Evolutionary conservation across 1,284 basidiomycete species (phyloP).

Genomic region (Violaceomyces palustris): DNA sequence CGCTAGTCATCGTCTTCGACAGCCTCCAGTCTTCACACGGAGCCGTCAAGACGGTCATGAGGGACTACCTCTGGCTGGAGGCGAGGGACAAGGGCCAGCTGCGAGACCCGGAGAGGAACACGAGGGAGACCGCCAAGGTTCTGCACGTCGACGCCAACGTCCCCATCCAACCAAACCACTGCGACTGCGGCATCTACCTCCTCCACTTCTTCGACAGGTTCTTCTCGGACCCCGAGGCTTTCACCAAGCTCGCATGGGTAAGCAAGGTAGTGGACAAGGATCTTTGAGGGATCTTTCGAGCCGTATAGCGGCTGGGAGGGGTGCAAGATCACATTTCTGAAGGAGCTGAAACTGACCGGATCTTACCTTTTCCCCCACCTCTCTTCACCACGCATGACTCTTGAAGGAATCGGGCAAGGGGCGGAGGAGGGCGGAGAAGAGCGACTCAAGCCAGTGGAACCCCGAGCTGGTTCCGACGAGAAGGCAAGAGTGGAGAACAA

Average conservation of each 20-base stretch:
- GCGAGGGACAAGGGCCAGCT: constrained; percentile 69
- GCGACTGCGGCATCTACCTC: constrained; percentile 67
- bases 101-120: constrained; percentile 1
- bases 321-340: no score
- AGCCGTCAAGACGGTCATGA: constrained; percentile 63
- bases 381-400: no score
- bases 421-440: not conserved
- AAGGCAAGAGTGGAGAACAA: constrained; percentile 12
- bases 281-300: not conserved
- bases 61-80: constrained; percentile 69
- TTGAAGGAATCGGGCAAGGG: not conserved
- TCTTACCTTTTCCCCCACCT: no score
- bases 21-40: constrained; percentile 71
- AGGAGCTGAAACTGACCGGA: no score
- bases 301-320: no score
- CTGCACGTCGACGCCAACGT: constrained; percentile 30
- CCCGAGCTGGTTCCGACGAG: constrained; percentile 17
- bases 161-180: constrained; percentile 73
- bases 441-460: constrained; percentile 11
- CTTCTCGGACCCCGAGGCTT: constrained; percentile 31
- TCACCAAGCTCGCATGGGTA: constrained; percentile 15
- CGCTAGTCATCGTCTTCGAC: constrained; percentile 60
- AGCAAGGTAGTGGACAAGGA: not conserved
- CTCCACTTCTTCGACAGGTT: constrained; percentile 48
- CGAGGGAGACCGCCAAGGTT: no score